Conservation (phyloP, 1,139 yeast genomes). For the Hemisphaericaspora subhashii region DNA sequence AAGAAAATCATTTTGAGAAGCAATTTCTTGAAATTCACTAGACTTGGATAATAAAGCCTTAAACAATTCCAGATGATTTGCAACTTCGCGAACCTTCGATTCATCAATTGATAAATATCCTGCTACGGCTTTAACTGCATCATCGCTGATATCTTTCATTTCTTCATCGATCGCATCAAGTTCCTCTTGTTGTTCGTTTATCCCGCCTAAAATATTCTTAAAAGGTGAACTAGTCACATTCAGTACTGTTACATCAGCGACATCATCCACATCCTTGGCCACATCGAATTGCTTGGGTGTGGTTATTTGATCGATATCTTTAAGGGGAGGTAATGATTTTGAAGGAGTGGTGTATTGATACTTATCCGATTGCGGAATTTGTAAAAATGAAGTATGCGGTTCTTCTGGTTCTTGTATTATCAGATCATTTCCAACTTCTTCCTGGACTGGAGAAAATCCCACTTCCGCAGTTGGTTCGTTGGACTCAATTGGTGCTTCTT, state of each 20-base stretch:
- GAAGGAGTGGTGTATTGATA: constrained; percentile 42
- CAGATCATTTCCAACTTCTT: constrained; percentile 12
- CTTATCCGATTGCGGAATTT: constrained; percentile 10
- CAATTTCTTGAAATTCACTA: constrained; percentile 47
- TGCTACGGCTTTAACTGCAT: constrained; percentile 17
- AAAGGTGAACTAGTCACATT: constrained; percentile 24
- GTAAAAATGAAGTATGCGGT: constrained; percentile 17
- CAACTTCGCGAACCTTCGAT: constrained; percentile 13
- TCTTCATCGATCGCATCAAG: constrained; percentile 1
- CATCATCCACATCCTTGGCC: constrained; percentile 30
- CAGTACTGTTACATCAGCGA: constrained; percentile 2
- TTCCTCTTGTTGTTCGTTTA: background rate
- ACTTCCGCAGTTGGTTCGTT: background rate
- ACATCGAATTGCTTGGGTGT: constrained; percentile 46
- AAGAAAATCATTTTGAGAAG: constrained; percentile 51
- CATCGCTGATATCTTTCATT: constrained; percentile 7
- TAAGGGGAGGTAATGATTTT: constrained; percentile 44
- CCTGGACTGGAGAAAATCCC: constrained; percentile 1
- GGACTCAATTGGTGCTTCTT: background rate
- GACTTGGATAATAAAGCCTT: constrained; percentile 44
- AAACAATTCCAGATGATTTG: constrained; percentile 21
- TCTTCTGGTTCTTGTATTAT: constrained; percentile 14
- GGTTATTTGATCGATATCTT: constrained; percentile 43
- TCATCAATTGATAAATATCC: constrained; percentile 28
- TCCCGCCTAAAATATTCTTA: constrained; percentile 6